Evolutionary conservation across 176 grass and related monocot species (phyloP), one percentile per base, ranked within the genome.

Genomic region (Secale cereale): DNA sequence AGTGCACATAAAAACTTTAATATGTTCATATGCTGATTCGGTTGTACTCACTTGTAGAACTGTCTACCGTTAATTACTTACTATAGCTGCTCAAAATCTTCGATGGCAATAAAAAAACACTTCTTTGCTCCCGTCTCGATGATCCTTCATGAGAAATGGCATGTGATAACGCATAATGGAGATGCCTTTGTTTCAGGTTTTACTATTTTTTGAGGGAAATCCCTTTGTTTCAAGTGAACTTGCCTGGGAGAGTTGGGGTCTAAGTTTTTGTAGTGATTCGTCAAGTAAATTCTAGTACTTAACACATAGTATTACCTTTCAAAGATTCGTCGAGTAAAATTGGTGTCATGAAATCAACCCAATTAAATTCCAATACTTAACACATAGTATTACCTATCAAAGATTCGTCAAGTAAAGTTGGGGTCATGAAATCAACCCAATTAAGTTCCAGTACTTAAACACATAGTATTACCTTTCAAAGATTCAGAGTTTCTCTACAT

Each of bases 321-420:
- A n/a, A n/a, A n/a, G 23, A 65, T 65, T 56, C 54, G 25, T 57
- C 59, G 74, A 79, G 76, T 26, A 43, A 65, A 60, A 17, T 76
- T 75, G 59, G 33, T 12, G 10, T 66, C 70, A 27, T 72, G 57
- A 17, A 75, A 54, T 74, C 2, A 76, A 43, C 64, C 82, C 7
- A 14, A 37, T 37, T 3, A 65, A 70, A 54, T 69, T 81, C 33
- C 29, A 81, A 12, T 48, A 29, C 27, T 11, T 7, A 52, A 52
- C 46, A 48, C 31, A 81, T 66, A 22, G 30, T 9, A 46, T 46
- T 46, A 46, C 43, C 60, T 17, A 33, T 31, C 41, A n/a, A 32
- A 68, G 29, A 69, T 20, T 31, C n/a, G n/a, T n/a, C n/a, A 74
- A 79, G 76, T 26, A 43, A 65, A 60, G 17, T 76, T 75, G 59